Base-by-base conservation (phyloP, 768 basidiomycete genomes). In the Exidia glandulosa region DNA sequence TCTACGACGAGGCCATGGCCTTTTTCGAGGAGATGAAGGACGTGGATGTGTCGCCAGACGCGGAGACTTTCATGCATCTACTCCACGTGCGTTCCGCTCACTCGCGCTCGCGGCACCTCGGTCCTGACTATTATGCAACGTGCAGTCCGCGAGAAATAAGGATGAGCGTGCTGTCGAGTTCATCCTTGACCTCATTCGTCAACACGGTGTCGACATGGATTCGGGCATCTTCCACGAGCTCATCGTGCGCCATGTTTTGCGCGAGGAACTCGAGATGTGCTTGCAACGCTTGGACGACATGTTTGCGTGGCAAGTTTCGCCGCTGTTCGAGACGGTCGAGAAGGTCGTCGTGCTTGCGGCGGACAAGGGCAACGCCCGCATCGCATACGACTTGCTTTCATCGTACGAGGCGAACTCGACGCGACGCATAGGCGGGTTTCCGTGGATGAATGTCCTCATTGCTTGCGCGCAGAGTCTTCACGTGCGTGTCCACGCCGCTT, bases 341-440 rank as follows among this genome's bases (percentile, higher is more conserved):
- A 72, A 68, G 10, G 70, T 89, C 48, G 76, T 91, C 56, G 66
- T 68, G 9, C 67, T 83, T 30, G 82, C 84, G 2, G 80, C 86
- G 3, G 67, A 77, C 0, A 69, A 74, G 55, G 81, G 81, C 25
- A 73, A 79, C 60, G 78, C 88, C 1, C 78, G 82, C 56, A 76
- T 94, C 29, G 90, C 90, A 2, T 69, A 90, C 54, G 90, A 92
- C 58, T 67, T 94, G 14, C 83, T 85, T 0, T 70, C 74, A 2
- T 73, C 78, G 62, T 88, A 81, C 57, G 90, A 93, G 65, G 65
- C 70, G 37, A 66, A 73, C 4, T 79, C 83, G 3, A 71, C 79
- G 31, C 79, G 85, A 34, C 77, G 75, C 63, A 66, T 92, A 31
- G 77, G 78, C 2, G 70, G 73, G 23, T 70, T 72, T 5, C 74